Conservation (phyloP, 805 yeast species). For the Candida pseudofarinosa region DNA sequence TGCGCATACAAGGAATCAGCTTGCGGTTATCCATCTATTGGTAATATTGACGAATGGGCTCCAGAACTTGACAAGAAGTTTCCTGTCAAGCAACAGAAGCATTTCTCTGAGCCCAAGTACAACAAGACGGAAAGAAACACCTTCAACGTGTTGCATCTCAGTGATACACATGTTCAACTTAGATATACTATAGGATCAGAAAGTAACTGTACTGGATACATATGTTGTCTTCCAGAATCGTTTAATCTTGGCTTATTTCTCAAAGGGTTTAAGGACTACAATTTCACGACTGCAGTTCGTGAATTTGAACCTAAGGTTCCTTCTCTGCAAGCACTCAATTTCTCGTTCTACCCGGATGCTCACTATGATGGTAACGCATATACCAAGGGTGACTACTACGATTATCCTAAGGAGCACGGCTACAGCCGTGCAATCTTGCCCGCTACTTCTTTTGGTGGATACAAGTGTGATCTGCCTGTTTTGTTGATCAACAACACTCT, state of each 20-base stretch:
- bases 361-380: slow-evolving; percentile 22
- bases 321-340: not conserved
- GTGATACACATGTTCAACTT: slow-evolving; percentile 62
- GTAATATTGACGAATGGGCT: slow-evolving; percentile 42
- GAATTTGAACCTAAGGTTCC: slow-evolving; percentile 7
- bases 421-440: slow-evolving; percentile 28
- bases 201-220: slow-evolving; percentile 50
- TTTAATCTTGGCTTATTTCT: slow-evolving; percentile 27
- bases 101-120: slow-evolving; percentile 27
- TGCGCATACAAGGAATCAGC: slow-evolving; percentile 43
- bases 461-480: slow-evolving; percentile 65
- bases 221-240: slow-evolving; percentile 61
- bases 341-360: slow-evolving; percentile 29
- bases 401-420: slow-evolving; percentile 19
- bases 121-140: slow-evolving; percentile 21
- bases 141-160: slow-evolving; percentile 60
- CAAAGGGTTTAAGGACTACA: slow-evolving; percentile 19
- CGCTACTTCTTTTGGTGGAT: slow-evolving; percentile 61
- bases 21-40: slow-evolving; percentile 50
- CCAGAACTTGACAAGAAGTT: slow-evolving; percentile 27
- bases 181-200: slow-evolving; percentile 53
- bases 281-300: slow-evolving; percentile 26
- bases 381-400: slow-evolving; percentile 31
- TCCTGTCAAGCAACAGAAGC: slow-evolving; percentile 30
- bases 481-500: slow-evolving; percentile 58